Conservation (phyloP, 306 rosid genomes). For the Trifolium pratense region DNA sequence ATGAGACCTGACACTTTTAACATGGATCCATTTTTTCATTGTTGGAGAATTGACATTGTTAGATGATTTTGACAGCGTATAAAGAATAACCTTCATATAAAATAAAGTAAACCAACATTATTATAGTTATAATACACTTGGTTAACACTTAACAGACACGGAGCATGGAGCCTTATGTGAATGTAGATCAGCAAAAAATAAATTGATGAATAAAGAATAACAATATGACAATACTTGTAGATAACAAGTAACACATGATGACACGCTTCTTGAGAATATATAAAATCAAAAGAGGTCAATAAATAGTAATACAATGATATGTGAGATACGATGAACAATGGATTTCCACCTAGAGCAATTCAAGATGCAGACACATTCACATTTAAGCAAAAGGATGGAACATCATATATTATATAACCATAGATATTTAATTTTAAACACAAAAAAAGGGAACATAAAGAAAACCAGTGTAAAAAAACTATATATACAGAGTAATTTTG, state of each 20-base stretch:
- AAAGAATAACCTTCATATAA: constrained; percentile 79
- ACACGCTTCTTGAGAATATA: neutral
- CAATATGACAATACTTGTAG: neutral
- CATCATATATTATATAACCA: neutral
- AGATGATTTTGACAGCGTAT: constrained; percentile 65
- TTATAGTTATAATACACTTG: constrained; percentile 32
- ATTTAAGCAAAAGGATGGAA: neutral
- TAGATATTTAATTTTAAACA: neutral
- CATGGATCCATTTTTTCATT: constrained; percentile 71
- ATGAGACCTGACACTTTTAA: constrained; percentile 77
- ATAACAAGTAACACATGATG: neutral
- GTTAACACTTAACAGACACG: neutral
- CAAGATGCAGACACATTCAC: neutral
- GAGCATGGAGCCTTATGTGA: neutral
- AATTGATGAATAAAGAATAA: neutral
- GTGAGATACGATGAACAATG: too few species aligned
- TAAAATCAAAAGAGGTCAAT: neutral
- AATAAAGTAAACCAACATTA: constrained; percentile 35
- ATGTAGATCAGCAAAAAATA: neutral
- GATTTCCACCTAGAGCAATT: constrained; percentile 29
- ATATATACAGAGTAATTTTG: neutral
- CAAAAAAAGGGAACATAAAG: neutral
- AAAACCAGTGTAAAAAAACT: constrained; percentile 1
- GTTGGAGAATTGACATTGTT: constrained; percentile 42
- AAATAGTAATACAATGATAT: constrained; percentile 20